phyloP scores from a whole-genome alignment of 2,329 filamentous ascomycete species.

The Hymenotorrendiella dingleyae region DNA sequence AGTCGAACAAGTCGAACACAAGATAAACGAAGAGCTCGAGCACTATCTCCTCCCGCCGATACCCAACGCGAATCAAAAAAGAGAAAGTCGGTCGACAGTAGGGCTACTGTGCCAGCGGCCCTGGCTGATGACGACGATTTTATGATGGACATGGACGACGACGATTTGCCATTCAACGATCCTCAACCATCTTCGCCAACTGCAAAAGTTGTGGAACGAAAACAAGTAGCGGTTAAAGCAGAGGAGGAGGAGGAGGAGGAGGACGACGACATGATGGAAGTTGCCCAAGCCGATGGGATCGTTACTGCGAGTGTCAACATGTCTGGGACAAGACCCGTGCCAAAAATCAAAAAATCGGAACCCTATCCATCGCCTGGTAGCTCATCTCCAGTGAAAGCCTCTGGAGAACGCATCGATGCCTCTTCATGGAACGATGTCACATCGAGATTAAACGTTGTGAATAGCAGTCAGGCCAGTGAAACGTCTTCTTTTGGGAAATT shows the following conservation, averaged over 20 bases:
- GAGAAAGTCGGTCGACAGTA: conserved; percentile 46
- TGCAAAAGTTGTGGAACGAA: conserved; percentile 70
- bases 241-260: conserved; percentile 66
- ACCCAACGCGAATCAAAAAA: conserved; percentile 50
- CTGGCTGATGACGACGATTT: conserved; percentile 53
- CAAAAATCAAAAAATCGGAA: conserved; percentile 64
- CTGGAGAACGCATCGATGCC: conserved; percentile 62
- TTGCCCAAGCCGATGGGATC: conserved; percentile 69
- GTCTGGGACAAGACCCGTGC: conserved; percentile 69
- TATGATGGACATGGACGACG: conserved; percentile 56
- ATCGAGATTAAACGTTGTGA: conserved; percentile 78
- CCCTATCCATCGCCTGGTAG: conserved; percentile 64
- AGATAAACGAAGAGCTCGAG: conserved; percentile 71
- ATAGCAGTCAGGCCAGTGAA: conserved; percentile 63
- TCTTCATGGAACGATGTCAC: conserved; percentile 86
- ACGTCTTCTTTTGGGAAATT: conserved; percentile 69
- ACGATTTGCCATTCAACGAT: conserved; percentile 75
- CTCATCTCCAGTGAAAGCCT: conserved; percentile 66
- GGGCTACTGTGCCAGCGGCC: conserved; percentile 39
- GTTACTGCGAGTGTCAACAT: conserved; percentile 74
- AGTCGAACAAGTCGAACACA: conserved; percentile 66
- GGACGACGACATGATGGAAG: conserved; percentile 80
- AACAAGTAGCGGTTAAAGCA: conserved; percentile 49
- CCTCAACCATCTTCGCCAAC: conserved; percentile 82
- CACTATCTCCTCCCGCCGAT: conserved; percentile 66